phyloP scores from a whole-genome alignment of 805 yeast species.

The Suhomyces emberorum region DNA sequence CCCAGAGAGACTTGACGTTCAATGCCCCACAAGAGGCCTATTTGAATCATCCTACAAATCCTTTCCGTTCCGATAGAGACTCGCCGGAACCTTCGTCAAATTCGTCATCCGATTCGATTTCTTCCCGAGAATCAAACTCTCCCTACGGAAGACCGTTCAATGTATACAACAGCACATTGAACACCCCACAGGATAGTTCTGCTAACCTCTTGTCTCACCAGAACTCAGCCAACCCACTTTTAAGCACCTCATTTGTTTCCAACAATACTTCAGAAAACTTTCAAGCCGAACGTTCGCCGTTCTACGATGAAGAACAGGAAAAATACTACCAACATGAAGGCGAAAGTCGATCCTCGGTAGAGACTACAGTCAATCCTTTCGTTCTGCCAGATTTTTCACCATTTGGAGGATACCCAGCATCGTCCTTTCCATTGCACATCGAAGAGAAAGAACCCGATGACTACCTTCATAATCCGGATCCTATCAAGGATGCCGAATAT shows the following conservation, averaged over 20 bases:
- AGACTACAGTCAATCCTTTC: slow-evolving; percentile 20
- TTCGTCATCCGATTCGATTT: slow-evolving; percentile 11
- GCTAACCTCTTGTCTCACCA: slow-evolving; percentile 4
- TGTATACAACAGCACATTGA: slow-evolving; percentile 25
- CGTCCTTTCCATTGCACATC: slow-evolving; percentile 82
- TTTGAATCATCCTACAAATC: slow-evolving; percentile 9
- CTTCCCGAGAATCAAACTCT: slow-evolving; percentile 15
- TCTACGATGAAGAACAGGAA: not conserved
- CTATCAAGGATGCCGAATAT: slow-evolving; percentile 82
- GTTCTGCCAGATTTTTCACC: slow-evolving; percentile 68
- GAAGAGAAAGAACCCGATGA: slow-evolving; percentile 96
- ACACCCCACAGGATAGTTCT: slow-evolving; percentile 31
- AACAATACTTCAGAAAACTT: slow-evolving; percentile 5
- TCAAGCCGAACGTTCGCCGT: not conserved
- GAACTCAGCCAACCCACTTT: slow-evolving; percentile 6
- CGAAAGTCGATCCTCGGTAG: slow-evolving; percentile 20
- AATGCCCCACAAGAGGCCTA: slow-evolving; percentile 16
- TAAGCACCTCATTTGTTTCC: not conserved
- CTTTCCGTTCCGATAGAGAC: slow-evolving; percentile 9
- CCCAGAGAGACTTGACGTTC: slow-evolving; percentile 32
- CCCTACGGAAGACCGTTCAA: slow-evolving; percentile 34
- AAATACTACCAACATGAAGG: slow-evolving; percentile 11
- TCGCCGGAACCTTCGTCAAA: not conserved
- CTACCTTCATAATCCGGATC: slow-evolving; percentile 93
- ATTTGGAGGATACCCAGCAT: slow-evolving; percentile 95